Conservation (phyloP, 352 stramenopile species). For the Globisporangium irregulare region DNA sequence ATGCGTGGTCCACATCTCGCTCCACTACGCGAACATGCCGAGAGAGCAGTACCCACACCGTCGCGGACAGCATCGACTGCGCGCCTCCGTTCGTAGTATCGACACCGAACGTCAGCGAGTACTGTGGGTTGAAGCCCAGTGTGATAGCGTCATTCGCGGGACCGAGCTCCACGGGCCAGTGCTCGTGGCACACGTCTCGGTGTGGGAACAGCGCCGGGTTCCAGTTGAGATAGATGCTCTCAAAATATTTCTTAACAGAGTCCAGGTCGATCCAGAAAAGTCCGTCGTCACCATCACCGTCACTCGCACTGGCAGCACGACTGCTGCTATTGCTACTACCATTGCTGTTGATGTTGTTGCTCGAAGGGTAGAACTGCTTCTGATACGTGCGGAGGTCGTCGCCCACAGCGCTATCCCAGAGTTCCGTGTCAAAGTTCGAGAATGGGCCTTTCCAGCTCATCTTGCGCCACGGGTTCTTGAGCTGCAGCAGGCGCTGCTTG, state of each 20-base stretch:
- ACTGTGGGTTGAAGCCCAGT: slow-evolving; percentile 93
- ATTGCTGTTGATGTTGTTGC: slow-evolving; percentile 6
- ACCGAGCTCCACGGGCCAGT: slow-evolving; percentile 83
- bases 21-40: slow-evolving; percentile 88
- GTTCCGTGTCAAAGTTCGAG: slow-evolving; percentile 52
- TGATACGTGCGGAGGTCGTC: slow-evolving; percentile 60
- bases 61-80: slow-evolving; percentile 31
- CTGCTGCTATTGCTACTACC: slow-evolving; percentile 2
- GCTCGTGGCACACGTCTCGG: slow-evolving; percentile 73
- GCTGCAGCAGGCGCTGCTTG: slow-evolving; percentile 81
- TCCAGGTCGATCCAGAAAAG: slow-evolving; percentile 97
- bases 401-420: slow-evolving; percentile 54
- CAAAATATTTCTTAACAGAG: slow-evolving; percentile 91
- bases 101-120: slow-evolving; percentile 74
- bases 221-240: slow-evolving; percentile 95
- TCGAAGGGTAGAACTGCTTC: slow-evolving; percentile 40
- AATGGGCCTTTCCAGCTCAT: slow-evolving; percentile 86
- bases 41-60: slow-evolving; percentile 92
- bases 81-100: slow-evolving; percentile 12
- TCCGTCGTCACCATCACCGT: slow-evolving; percentile 80
- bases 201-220: slow-evolving; percentile 91
- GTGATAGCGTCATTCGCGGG: slow-evolving; percentile 90
- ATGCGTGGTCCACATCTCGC: slow-evolving; percentile 45
- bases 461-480: slow-evolving; percentile 97
- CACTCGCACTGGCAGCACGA: not conserved